Conservation (phyloP, 495 filamentous ascomycete species). For the Penicillium verhagenii region DNA sequence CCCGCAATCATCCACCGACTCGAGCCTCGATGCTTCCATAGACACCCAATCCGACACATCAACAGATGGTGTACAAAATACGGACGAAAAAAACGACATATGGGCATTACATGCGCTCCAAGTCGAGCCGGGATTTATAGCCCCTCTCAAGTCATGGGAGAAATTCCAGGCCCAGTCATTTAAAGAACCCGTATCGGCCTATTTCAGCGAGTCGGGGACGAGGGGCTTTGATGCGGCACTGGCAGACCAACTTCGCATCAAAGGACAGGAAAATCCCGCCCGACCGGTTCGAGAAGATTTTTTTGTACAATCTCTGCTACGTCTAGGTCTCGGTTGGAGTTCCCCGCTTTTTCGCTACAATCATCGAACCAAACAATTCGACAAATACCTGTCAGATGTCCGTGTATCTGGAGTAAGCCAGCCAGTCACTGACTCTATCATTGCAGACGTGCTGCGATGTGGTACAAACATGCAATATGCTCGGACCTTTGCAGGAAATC, state of each 20-base stretch:
- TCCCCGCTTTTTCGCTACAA: slow-evolving; percentile 78
- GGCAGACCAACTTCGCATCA: slow-evolving; percentile 22
- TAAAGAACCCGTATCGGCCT: slow-evolving; percentile 52
- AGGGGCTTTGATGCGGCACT: slow-evolving; percentile 69
- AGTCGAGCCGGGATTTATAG: slow-evolving; percentile 9
- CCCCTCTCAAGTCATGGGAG: slow-evolving; percentile 71
- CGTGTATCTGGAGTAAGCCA: slow-evolving; percentile 70
- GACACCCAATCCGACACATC: slow-evolving; percentile 22
- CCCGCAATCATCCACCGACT: slow-evolving; percentile 19
- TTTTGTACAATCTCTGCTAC: slow-evolving; percentile 62
- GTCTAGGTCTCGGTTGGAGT: slow-evolving; percentile 75
- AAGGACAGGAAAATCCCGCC: slow-evolving; percentile 6
- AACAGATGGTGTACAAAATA: slow-evolving; percentile 9
- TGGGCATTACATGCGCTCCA: slow-evolving; percentile 48
- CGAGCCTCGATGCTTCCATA: slow-evolving; percentile 30
- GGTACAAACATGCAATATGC: slow-evolving; percentile 64
- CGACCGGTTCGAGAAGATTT: slow-evolving; percentile 38
- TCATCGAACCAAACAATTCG: slow-evolving; percentile 54
- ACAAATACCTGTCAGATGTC: slow-evolving; percentile 50
- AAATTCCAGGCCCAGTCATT: slow-evolving; percentile 50
- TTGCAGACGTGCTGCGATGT: slow-evolving; percentile 61
- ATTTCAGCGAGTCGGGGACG: slow-evolving; percentile 77
- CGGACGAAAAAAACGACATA: slow-evolving; percentile 43
- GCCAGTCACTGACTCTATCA: slow-evolving; percentile 54
- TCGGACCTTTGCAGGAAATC: slow-evolving; percentile 54